Conservation (phyloP, 495 filamentous ascomycete genomes). For the Cenococcum geophilum region DNA sequence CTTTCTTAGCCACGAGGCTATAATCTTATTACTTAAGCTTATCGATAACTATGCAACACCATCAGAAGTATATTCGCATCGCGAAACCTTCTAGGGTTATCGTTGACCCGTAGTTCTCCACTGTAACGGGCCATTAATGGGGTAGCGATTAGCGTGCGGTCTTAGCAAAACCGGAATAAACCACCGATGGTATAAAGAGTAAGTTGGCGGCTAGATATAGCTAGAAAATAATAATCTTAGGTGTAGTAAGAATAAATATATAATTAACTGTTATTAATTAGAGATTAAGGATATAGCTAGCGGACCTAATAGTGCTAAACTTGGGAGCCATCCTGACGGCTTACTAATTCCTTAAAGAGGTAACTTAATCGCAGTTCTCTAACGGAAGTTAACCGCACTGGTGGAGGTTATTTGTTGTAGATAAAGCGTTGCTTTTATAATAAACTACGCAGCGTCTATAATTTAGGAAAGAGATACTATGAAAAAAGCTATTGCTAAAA, state of each 20-base stretch:
- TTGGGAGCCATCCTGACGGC: background rate
- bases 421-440: background rate
- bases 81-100: too few relatives aligned
- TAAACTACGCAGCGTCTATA: background rate
- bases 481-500: background rate
- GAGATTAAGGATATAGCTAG: background rate
- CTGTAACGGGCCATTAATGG: too few relatives aligned
- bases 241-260: background rate
- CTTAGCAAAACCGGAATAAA: too few relatives aligned
- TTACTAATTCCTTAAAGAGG: background rate
- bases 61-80: too few relatives aligned
- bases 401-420: background rate
- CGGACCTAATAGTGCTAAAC: background rate
- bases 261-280: background rate
- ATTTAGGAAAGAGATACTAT: background rate
- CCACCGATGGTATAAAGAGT: too few relatives aligned
- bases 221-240: too few relatives aligned
- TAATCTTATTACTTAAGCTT: too few relatives aligned
- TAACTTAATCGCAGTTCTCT: background rate
- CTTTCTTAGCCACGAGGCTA: too few relatives aligned
- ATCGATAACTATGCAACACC: too few relatives aligned
- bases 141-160: too few relatives aligned
- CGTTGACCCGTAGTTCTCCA: too few relatives aligned
- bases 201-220: too few relatives aligned
- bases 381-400: background rate